phyloP scores from a whole-genome alignment of 2,329 filamentous ascomycete genomes.

The Nemania sp. region DNA sequence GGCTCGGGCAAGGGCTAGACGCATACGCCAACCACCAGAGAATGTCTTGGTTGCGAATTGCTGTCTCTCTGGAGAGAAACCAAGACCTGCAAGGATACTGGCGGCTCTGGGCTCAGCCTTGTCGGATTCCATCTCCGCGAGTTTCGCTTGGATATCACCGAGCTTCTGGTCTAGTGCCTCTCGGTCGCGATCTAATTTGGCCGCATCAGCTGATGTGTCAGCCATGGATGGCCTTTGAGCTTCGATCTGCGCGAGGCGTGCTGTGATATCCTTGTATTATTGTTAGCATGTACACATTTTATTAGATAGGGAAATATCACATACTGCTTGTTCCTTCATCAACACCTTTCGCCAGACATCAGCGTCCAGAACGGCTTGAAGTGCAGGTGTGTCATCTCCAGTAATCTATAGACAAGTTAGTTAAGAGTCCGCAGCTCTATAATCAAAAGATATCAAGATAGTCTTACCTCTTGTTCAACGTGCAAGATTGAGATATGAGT shows the following conservation, averaged over 20 bases:
- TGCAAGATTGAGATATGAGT: conserved; percentile 99
- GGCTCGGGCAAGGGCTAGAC: conserved; percentile 91
- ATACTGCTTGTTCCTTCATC: conserved; percentile 84
- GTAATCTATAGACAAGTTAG: conserved; percentile 71
- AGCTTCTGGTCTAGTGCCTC: conserved; percentile 92
- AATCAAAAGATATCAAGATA: background rate
- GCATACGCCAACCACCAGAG: conserved; percentile 99
- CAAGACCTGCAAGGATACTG: conserved; percentile 95
- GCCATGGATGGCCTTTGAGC: conserved; percentile 81
- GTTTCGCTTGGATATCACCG: conserved; percentile 89
- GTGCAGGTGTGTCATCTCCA: conserved; percentile 92
- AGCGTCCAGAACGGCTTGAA: conserved; percentile 95
- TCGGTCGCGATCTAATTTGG: conserved; percentile 84
- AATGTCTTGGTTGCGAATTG: conserved; percentile 96
- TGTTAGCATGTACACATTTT: conserved; percentile 47
- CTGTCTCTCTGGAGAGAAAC: conserved; percentile 93
- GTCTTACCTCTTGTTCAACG: conserved; percentile 92
- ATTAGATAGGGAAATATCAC: conserved; percentile 47
- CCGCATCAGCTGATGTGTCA: conserved; percentile 91
- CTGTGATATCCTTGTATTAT: conserved; percentile 76
- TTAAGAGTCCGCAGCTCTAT: background rate
- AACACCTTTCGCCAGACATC: conserved; percentile 99
- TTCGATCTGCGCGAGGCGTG: conserved; percentile 82
- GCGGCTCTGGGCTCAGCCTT: conserved; percentile 96
- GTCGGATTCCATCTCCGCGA: conserved; percentile 98